Conservation (phyloP, 78 protist genomes). For the Chrysochromulina tobinii region DNA sequence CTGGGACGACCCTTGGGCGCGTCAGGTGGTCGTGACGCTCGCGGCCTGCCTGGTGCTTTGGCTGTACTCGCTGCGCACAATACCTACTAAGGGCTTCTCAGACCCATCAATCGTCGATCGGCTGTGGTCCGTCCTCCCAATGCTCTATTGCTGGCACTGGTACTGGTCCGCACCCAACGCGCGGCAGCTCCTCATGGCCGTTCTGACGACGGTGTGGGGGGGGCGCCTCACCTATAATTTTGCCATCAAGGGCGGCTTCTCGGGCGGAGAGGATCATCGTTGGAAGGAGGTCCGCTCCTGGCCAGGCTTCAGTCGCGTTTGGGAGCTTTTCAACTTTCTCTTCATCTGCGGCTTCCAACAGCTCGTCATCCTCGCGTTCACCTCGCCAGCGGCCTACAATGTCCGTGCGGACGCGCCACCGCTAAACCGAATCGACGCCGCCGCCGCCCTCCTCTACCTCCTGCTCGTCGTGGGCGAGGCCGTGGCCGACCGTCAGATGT, state of each 20-base stretch:
- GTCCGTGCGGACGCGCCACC: not conserved
- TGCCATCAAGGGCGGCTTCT: not conserved
- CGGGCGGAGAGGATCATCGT: constrained; percentile 5
- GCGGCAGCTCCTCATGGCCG: not conserved
- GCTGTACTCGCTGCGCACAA: not conserved
- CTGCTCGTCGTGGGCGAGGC: constrained; percentile 17
- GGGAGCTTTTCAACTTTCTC: not conserved
- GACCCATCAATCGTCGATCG: constrained; percentile 11
- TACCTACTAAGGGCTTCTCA: not conserved
- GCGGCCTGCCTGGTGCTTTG: not conserved
- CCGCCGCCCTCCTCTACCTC: constrained; percentile 18
- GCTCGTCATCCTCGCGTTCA: not conserved
- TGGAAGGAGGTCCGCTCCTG: not conserved
- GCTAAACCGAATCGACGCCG: constrained; percentile 7
- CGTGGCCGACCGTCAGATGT: constrained; percentile 51
- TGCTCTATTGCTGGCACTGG: not conserved
- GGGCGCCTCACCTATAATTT: not conserved
- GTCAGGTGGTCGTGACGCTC: not conserved
- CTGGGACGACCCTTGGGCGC: too few relatives aligned
- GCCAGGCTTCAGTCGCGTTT: not conserved
- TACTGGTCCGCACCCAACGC: not conserved
- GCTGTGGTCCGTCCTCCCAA: not conserved
- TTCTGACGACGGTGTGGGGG: not conserved
- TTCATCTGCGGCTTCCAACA: not conserved
- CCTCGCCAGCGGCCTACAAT: not conserved